Conservation (phyloP, 2,329 filamentous ascomycete genomes). For the Fusarium oxysporum region DNA sequence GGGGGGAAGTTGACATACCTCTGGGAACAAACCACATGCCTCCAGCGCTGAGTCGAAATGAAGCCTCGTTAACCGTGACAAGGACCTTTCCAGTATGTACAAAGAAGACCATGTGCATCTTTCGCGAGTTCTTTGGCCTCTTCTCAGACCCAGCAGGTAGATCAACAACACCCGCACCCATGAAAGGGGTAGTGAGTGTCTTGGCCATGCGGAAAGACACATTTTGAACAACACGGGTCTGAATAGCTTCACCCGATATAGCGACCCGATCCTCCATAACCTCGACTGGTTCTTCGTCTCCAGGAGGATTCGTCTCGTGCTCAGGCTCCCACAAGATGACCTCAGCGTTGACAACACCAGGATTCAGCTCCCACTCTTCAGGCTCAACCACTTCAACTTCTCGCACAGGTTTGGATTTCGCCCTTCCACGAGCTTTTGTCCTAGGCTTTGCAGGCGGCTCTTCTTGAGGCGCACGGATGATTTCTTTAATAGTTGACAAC, state of each 20-base stretch:
- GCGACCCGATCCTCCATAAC: slow-evolving; percentile 67
- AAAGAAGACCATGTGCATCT: slow-evolving; percentile 98
- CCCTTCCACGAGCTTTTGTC: slow-evolving; percentile 46
- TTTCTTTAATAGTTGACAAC: slow-evolving; percentile 78
- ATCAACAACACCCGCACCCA: slow-evolving; percentile 91
- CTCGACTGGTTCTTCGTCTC: slow-evolving; percentile 65
- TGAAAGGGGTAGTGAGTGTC: slow-evolving; percentile 84
- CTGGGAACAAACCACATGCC: slow-evolving; percentile 95
- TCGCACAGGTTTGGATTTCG: slow-evolving; percentile 49
- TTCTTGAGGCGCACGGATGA: slow-evolving; percentile 77
- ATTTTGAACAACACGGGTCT: slow-evolving; percentile 68
- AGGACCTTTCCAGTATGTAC: slow-evolving; percentile 85
- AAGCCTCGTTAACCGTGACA: slow-evolving; percentile 79
- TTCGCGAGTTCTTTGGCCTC: slow-evolving; percentile 88
- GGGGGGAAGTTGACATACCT: slow-evolving; percentile 69
- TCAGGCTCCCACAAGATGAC: slow-evolving; percentile 73
- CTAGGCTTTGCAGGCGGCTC: slow-evolving; percentile 50
- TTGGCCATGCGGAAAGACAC: slow-evolving; percentile 90
- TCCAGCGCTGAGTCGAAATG: slow-evolving; percentile 86
- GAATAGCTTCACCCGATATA: slow-evolving; percentile 65
- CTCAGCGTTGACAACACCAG: slow-evolving; percentile 72
- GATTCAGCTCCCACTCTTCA: slow-evolving; percentile 78
- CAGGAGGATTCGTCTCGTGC: slow-evolving; percentile 65
- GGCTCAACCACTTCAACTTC: slow-evolving; percentile 65
- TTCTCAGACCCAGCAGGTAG: slow-evolving; percentile 86